phyloP scores from a whole-genome alignment of 768 basidiomycete genomes.

The Kockovaella imperatae region DNA sequence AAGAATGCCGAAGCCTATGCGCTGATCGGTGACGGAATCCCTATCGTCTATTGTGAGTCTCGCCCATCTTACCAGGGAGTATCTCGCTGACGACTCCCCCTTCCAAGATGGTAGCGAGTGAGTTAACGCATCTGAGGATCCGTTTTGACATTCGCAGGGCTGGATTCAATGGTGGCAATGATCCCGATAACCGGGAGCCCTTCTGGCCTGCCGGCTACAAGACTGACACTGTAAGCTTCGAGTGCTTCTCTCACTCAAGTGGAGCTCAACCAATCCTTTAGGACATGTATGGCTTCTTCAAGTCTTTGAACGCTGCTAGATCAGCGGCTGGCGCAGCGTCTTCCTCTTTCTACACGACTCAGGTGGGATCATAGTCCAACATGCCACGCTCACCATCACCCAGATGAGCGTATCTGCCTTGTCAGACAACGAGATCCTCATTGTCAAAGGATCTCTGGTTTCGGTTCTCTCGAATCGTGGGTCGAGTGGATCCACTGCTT shows the following conservation, averaged over 20 bases:
- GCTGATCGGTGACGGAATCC: conserved; percentile 45
- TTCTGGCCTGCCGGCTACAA: conserved; percentile 35
- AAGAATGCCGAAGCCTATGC: conserved; percentile 45
- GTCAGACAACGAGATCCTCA: conserved; percentile 26
- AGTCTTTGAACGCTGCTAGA: conserved; percentile 33
- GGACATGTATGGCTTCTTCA: conserved; percentile 39
- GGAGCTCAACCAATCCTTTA: not conserved
- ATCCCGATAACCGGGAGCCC: conserved; percentile 43
- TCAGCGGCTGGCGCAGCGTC: conserved; percentile 31
- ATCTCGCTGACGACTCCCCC: not conserved
- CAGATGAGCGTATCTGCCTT: conserved; percentile 28
- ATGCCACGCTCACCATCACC: not conserved
- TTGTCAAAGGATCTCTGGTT: conserved; percentile 36
- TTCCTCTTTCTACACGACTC: conserved; percentile 36
- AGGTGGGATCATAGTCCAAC: conserved; percentile 13
- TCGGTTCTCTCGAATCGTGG: conserved; percentile 39
- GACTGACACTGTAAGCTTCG: conserved; percentile 19
- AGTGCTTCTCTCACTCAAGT: not conserved
- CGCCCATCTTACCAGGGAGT: no score
- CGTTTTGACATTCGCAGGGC: conserved; percentile 13
- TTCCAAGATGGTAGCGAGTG: conserved; percentile 17
- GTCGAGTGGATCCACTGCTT: no score
- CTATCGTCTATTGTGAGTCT: conserved; percentile 43
- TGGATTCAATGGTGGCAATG: conserved; percentile 42
- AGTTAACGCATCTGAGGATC: not conserved